Evolutionary conservation across 2,329 filamentous ascomycete species (phyloP).

Genomic region (Falciphora oryzae): DNA sequence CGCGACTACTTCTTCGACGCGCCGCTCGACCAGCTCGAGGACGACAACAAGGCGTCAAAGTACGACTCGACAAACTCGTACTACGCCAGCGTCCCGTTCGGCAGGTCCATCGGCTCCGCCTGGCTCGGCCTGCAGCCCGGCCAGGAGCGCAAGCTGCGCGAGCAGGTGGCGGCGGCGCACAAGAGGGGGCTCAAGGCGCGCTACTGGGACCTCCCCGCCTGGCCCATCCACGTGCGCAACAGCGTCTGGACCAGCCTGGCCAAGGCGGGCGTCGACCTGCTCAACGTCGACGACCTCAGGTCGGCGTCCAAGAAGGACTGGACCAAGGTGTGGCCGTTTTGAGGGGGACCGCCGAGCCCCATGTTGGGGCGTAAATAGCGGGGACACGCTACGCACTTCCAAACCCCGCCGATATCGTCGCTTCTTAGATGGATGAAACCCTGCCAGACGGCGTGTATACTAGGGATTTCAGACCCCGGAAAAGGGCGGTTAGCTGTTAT

Average conservation of each 20-base stretch:
- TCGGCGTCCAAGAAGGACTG: conserved; percentile 15
- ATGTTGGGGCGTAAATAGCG: too few species aligned
- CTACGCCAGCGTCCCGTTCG: conserved; percentile 59
- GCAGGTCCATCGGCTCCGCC: conserved; percentile 44
- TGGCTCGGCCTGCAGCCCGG: conserved; percentile 35
- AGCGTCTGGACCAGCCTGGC: conserved; percentile 51
- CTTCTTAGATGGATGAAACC: background rate
- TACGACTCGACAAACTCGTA: conserved; percentile 55
- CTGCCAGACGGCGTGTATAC: too few species aligned
- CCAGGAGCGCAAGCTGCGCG: conserved; percentile 38
- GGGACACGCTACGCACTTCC: too few species aligned
- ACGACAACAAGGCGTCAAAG: conserved; percentile 10
- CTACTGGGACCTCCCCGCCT: conserved; percentile 59
- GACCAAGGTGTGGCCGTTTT: conserved; percentile 10
- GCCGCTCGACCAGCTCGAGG: conserved; percentile 41
- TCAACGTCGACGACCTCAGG: conserved; percentile 55
- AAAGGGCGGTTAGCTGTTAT: background rate
- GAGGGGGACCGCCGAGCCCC: background rate
- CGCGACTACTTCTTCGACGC: conserved; percentile 64
- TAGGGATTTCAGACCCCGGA: background rate
- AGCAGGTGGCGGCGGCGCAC: conserved; percentile 46
- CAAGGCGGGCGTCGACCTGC: conserved; percentile 51
- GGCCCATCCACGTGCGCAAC: conserved; percentile 53
- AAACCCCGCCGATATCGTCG: background rate
- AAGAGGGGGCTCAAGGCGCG: conserved; percentile 48